Conservation (phyloP, 2,329 filamentous ascomycete genomes). For the Macroventuria anomochaeta region DNA sequence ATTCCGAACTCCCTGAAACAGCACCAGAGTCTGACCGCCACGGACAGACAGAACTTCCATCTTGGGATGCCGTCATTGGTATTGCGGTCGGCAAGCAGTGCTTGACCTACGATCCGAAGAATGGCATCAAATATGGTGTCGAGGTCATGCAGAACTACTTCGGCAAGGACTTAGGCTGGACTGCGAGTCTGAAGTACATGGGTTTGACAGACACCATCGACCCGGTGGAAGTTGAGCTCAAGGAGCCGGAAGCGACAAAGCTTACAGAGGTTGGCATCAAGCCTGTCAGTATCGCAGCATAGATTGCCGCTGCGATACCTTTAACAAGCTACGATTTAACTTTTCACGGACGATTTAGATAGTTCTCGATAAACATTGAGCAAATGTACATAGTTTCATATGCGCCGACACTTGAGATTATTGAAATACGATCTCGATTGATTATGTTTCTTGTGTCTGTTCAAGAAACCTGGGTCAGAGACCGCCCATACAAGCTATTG, state of each 20-base stretch:
- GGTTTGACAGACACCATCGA: constrained; percentile 44
- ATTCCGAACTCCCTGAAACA: constrained; percentile 33
- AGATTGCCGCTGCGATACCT: constrained; percentile 2
- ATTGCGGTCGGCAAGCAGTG: constrained; percentile 74
- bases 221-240: constrained; percentile 22
- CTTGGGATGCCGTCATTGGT: constrained; percentile 65
- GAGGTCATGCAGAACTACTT: constrained; percentile 71
- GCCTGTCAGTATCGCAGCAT: constrained; percentile 36
- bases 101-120: constrained; percentile 65
- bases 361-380: neutral
- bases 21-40: constrained; percentile 24
- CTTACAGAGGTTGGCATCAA: constrained; percentile 41
- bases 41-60: constrained; percentile 34
- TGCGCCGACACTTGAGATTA: too few species aligned
- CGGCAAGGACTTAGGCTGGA: constrained; percentile 68
- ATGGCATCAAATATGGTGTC: constrained; percentile 65
- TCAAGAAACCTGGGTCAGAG: too few species aligned
- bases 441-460: too few species aligned
- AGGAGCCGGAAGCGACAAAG: constrained; percentile 26
- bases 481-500: too few species aligned
- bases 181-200: constrained; percentile 43
- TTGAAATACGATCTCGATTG: too few species aligned
- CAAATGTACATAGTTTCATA: neutral
- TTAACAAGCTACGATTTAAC: neutral
- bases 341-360: neutral